These are phyloP conservation scores for Comarum palustre DNA, from an alignment of 306 rosid species.

Conservation along the genomic window DNA sequence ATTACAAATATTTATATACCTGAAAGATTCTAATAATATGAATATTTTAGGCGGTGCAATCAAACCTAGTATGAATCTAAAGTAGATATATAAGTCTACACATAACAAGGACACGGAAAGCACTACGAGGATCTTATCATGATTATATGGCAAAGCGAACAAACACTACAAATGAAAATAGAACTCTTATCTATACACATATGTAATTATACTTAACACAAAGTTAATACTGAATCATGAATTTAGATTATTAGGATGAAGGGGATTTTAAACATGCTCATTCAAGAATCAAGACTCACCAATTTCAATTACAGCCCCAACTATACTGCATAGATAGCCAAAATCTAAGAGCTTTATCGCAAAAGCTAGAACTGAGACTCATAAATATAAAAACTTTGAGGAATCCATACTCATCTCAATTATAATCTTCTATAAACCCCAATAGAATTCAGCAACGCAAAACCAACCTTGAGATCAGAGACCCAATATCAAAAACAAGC, in stretches of 20 bases:
- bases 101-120: not conserved
- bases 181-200: not conserved
- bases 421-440: not conserved
- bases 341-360: not conserved
- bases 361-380: not conserved
- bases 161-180: not conserved
- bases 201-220: not conserved
- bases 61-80: not conserved
- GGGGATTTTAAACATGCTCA: not conserved
- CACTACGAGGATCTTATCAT: not conserved
- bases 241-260: not conserved
- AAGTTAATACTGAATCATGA: not conserved
- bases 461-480: slow-evolving; percentile 24
- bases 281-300: slow-evolving; percentile 4
- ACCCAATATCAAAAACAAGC: slow-evolving; percentile 1
- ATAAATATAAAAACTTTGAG: not conserved
- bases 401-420: not conserved
- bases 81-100: not conserved
- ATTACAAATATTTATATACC: slow-evolving; percentile 23
- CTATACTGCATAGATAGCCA: not conserved
- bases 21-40: slow-evolving; percentile 17
- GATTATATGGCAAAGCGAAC: not conserved
- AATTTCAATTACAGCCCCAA: slow-evolving; percentile 1
- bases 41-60: not conserved
- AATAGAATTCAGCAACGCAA: slow-evolving; percentile 6